phyloP scores from a whole-genome alignment of 495 filamentous ascomycete genomes.

The Aspergillus bertholletiae region DNA sequence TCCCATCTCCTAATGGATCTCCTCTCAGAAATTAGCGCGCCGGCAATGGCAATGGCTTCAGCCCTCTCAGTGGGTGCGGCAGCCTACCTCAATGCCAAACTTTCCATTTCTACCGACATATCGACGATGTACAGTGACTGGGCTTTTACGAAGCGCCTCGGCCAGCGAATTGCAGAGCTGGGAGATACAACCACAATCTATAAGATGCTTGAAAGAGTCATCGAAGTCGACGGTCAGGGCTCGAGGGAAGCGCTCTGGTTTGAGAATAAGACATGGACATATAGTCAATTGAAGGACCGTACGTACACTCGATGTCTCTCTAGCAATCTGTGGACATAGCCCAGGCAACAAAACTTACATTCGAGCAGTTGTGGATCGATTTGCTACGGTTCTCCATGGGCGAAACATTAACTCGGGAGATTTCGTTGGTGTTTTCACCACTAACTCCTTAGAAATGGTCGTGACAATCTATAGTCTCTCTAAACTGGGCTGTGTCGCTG shows the following conservation, averaged over 20 bases:
- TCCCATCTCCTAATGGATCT: conserved; percentile 27
- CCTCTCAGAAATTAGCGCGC: conserved; percentile 31
- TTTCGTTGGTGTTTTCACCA: conserved; percentile 45
- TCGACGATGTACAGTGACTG: conserved; percentile 28
- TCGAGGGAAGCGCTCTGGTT: conserved; percentile 46
- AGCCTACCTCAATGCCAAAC: conserved; percentile 50
- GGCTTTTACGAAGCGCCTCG: conserved; percentile 31
- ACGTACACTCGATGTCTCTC: too few species aligned
- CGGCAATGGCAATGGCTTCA: conserved; percentile 34
- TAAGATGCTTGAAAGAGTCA: conserved; percentile 39
- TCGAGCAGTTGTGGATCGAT: conserved; percentile 38
- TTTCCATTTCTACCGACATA: conserved; percentile 41
- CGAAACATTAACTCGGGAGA: conserved; percentile 36
- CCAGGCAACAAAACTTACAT: too few species aligned
- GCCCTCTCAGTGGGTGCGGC: conserved; percentile 38
- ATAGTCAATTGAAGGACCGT: conserved; percentile 46
- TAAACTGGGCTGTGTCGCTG: conserved; percentile 77
- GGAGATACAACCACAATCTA: conserved; percentile 44
- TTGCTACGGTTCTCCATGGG: conserved; percentile 39
- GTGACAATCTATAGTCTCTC: conserved; percentile 79
- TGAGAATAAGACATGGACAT: conserved; percentile 49
- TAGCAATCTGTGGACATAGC: too few species aligned
- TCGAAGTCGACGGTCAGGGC: conserved; percentile 36
- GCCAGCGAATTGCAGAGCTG: conserved; percentile 34
- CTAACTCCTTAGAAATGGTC: conserved; percentile 79